Evolutionary conservation across 2,329 filamentous ascomycete genomes (phyloP).

Genomic region (Fusarium guadeloupense): DNA sequence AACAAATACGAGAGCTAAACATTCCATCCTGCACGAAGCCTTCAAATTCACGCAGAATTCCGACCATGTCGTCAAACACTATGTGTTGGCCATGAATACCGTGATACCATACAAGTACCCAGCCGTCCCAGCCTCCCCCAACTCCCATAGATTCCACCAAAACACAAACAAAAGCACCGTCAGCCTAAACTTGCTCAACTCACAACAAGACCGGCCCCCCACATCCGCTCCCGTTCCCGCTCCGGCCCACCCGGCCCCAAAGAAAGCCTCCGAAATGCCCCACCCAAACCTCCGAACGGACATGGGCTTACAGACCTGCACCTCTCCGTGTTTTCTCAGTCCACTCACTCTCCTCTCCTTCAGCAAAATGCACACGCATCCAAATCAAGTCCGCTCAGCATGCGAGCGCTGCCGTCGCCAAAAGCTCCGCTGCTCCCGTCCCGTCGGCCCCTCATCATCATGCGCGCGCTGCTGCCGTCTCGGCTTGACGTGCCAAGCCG

Average conservation of each 20-base stretch:
- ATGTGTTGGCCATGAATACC: neutral
- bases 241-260: neutral
- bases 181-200: neutral
- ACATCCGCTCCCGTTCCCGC: neutral
- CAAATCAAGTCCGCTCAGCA: conserved; percentile 47
- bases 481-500: conserved; percentile 41
- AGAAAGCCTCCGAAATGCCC: conserved; percentile 33
- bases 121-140: neutral
- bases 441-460: conserved; percentile 27
- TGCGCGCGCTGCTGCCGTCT: conserved; percentile 46
- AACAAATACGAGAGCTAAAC: neutral
- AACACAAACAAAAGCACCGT: neutral
- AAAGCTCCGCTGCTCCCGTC: conserved; percentile 47
- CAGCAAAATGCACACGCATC: conserved; percentile 41
- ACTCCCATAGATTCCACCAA: neutral
- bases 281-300: conserved; percentile 32
- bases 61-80: neutral
- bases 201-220: neutral
- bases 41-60: neutral
- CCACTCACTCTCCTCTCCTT: neutral
- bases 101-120: neutral
- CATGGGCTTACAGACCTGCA: neutral
- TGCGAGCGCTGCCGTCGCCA: conserved; percentile 48
- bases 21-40: neutral
- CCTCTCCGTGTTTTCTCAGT: neutral